Evolutionary conservation across 2,329 filamentous ascomycete genomes (phyloP), one percentile per base, ranked within the genome.

Genomic region (Botrytis porri): DNA sequence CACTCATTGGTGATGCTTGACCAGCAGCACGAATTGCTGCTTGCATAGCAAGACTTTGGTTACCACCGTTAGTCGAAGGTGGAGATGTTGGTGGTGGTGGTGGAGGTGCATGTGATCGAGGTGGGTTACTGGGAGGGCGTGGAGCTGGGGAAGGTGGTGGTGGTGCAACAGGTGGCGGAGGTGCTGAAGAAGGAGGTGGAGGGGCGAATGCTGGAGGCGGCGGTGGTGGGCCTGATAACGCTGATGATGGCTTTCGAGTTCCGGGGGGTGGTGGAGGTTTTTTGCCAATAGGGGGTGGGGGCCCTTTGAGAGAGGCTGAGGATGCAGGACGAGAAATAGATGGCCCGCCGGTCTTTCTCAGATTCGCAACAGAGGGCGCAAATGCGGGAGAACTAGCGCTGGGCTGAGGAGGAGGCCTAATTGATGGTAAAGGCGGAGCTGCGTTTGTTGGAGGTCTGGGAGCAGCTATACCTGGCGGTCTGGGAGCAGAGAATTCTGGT

Each of bases 251-350:
- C 78, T 90, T 90, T 76, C 89, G 84, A 72, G 86, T 88, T 74
- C 84, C 77, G 70, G 89, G 90, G 69, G 88, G 86, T 60, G 89
- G 88, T 39, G 90, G 89, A 51, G 88, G 88, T 79, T 94, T 94
- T 85, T 94, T 94, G 74, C 92, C 92, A 77, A 93, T 87, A 9
- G 91, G 92, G 20, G 93, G 93, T 43, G 94, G 94, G 51, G 93
- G 93, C 72, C 90, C 91, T 79, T 88, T 89, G 77, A 86, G 84
- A 51, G 89, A 90, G 37, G 85, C 84, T 32, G 89, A 86, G 25
- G 91, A 91, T 10, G 85, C 82, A 3, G 92, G 89, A 75, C 92
- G 85, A 60, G 84, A 84, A 0, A 79, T 80, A 70, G 85, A 85
- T 75, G 82, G 84, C 67, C 83, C 83, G 62, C 84, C 85, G 60